Evolutionary conservation across 176 grass and related monocot species (phyloP).

Genomic region (Oryza meridionalis): DNA sequence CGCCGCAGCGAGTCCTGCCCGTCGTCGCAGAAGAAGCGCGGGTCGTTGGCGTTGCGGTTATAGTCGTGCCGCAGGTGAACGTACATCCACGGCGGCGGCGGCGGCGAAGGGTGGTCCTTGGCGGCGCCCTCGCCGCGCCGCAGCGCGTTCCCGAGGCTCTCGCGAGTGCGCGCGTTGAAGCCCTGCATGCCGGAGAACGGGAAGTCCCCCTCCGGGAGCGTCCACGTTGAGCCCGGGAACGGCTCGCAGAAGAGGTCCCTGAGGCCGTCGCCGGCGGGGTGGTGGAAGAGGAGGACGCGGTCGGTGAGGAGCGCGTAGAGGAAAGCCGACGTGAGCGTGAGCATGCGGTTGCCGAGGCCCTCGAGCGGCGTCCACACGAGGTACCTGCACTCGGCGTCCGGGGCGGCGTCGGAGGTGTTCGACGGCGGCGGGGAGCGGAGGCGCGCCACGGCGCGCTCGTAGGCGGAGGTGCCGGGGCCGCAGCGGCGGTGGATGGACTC

Average conservation of each 20-base stretch:
- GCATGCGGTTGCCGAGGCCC: slow-evolving; percentile 68
- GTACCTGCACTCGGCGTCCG: slow-evolving; percentile 45
- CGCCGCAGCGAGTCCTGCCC: slow-evolving; percentile 41
- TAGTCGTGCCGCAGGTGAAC: slow-evolving; percentile 53
- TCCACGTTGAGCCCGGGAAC: slow-evolving; percentile 58
- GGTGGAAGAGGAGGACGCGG: slow-evolving; percentile 53
- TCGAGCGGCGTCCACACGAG: slow-evolving; percentile 48
- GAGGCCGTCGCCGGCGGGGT: slow-evolving; percentile 1
- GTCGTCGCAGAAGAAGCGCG: slow-evolving; percentile 67
- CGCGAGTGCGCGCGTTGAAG: neutral
- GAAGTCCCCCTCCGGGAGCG: slow-evolving; percentile 46
- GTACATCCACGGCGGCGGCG: slow-evolving; percentile 49
- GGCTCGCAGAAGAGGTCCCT: slow-evolving; percentile 65
- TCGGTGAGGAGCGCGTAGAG: slow-evolving; percentile 70
- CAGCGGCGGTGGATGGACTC: slow-evolving; percentile 65
- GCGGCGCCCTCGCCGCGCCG: slow-evolving; percentile 15
- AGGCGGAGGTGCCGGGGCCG: slow-evolving; percentile 46
- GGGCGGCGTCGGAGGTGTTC: neutral
- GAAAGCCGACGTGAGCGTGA: slow-evolving; percentile 49
- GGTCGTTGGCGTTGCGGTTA: neutral
- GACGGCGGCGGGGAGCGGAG: slow-evolving; percentile 28
- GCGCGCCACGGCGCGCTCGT: slow-evolving; percentile 30
- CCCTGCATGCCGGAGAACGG: slow-evolving; percentile 36
- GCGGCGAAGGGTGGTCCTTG: too few species aligned
- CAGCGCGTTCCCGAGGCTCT: slow-evolving; percentile 49